Conservation (phyloP, 1,284 basidiomycete genomes). For the Irpex sp. region DNA sequence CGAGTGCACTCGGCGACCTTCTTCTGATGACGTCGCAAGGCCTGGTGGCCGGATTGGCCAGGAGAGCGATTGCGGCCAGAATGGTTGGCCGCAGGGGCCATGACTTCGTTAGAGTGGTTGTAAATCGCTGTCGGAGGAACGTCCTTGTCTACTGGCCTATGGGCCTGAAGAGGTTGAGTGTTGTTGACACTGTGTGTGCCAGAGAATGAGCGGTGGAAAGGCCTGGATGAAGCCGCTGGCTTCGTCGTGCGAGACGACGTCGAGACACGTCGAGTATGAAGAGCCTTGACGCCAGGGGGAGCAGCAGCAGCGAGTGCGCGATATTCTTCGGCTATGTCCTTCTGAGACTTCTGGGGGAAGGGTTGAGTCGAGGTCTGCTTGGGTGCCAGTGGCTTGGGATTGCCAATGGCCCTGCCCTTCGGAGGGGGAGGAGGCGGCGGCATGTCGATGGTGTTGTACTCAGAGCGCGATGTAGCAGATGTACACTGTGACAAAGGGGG, state of each 20-base stretch:
- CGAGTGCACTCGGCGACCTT: background rate
- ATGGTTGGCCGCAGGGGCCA: background rate
- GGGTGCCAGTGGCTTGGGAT: background rate
- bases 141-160: background rate
- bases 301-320: background rate
- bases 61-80: background rate
- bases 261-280: background rate
- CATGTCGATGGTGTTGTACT: background rate
- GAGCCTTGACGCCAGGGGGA: background rate
- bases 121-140: background rate
- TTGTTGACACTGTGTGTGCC: background rate
- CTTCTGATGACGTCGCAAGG: background rate
- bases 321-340: background rate
- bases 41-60: background rate
- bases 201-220: background rate
- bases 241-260: background rate
- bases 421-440: background rate
- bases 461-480: background rate
- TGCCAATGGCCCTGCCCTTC: background rate
- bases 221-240: background rate
- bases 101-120: background rate
- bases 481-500: background rate
- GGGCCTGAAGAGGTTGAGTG: background rate
- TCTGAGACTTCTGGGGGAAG: background rate
- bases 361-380: background rate